phyloP scores from a whole-genome alignment of 1,284 basidiomycete genomes.

The Leccinum insolens region DNA sequence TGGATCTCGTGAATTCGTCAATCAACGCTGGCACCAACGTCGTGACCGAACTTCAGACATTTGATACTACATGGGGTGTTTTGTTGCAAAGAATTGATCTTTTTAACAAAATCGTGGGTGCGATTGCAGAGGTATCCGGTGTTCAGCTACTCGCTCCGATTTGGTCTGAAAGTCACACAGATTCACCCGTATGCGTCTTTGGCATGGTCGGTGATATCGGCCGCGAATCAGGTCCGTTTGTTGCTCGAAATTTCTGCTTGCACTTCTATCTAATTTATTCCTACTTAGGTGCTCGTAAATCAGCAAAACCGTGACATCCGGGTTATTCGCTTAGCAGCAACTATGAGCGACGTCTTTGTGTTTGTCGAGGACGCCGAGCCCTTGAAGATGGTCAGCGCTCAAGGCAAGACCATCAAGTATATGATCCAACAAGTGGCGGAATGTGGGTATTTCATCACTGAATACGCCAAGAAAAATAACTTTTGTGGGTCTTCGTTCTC shows the following conservation, averaged over 20 bases:
- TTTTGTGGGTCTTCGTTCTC: conserved; percentile 20
- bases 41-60: conserved; percentile 7
- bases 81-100: conserved; percentile 17
- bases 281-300: conserved; percentile 20
- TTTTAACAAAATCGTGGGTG: conserved; percentile 15
- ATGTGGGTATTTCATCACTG: conserved; percentile 28
- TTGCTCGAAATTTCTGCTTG: background rate
- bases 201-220: conserved; percentile 28
- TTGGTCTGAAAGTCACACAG: conserved; percentile 11
- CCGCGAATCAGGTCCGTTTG: conserved; percentile 19
- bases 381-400: conserved; percentile 12
- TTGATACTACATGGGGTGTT: conserved; percentile 22
- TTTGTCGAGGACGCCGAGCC: conserved; percentile 17
- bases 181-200: conserved; percentile 23
- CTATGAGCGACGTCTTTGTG: conserved; percentile 16
- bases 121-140: conserved; percentile 19
- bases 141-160: background rate
- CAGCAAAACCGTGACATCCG: conserved; percentile 19
- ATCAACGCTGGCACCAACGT: background rate
- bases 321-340: conserved; percentile 15
- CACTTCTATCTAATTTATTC: background rate
- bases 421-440: conserved; percentile 29
- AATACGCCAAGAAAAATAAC: conserved; percentile 22
- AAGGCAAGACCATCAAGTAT: conserved; percentile 11
- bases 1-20: background rate